A percentile compares a stretch with the other conserved stretches of the same genome.
phyloP scores from a whole-genome alignment of 345 rosid species.

The Populus davidiana region DNA sequence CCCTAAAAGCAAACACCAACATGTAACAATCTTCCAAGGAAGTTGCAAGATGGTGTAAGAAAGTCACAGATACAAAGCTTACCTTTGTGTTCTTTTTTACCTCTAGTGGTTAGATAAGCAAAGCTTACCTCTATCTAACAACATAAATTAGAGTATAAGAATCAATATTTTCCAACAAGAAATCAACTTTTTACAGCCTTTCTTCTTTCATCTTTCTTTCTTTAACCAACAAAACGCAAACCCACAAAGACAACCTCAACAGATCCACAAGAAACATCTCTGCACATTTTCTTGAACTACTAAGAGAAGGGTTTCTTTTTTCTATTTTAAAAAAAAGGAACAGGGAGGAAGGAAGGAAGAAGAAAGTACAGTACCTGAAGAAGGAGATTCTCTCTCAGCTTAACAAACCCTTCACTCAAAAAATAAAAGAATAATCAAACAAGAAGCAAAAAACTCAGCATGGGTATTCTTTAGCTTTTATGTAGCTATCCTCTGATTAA shows the following conservation, averaged over 20 bases:
- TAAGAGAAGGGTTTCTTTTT: neutral
- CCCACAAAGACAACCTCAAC: neutral
- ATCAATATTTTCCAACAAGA: neutral
- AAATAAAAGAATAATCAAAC: neutral
- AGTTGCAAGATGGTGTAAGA: neutral
- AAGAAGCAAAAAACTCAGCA: neutral
- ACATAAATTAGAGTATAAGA: neutral
- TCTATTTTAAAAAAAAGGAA: neutral
- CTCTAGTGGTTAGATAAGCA: neutral
- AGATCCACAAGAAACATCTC: neutral
- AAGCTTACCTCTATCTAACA: neutral
- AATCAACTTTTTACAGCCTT: neutral
- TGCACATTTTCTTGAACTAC: neutral
- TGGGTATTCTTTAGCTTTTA: neutral
- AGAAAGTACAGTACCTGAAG: constrained; percentile 23
- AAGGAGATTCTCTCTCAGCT: constrained; percentile 11
- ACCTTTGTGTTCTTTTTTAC: neutral
- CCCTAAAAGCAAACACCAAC: neutral
- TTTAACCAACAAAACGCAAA: neutral
- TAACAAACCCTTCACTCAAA: neutral
- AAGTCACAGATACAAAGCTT: neutral
- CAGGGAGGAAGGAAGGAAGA: neutral
- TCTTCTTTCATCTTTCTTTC: neutral
- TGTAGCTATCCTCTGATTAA: too few species aligned
- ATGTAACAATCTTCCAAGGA: neutral